phyloP scores from a whole-genome alignment of 441 rosid genomes.

The Euphorbia celastroides region DNA sequence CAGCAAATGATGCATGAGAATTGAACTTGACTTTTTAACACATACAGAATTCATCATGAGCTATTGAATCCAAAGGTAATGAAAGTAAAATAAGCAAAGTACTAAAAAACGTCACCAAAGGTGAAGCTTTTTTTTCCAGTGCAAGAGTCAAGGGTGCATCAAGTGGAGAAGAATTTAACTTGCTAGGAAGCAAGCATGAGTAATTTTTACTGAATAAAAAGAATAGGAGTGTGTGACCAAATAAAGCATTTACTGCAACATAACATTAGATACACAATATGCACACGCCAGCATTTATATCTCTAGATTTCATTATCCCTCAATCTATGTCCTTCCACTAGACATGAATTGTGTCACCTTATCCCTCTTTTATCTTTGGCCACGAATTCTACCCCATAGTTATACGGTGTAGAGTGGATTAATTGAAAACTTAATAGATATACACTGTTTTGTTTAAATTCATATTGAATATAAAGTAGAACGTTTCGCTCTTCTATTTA shows the following conservation, averaged over 20 bases:
- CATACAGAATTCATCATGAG: not conserved
- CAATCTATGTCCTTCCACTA: slow-evolving; percentile 52
- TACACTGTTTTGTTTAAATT: too few relatives aligned
- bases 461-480: too few relatives aligned
- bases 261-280: slow-evolving; percentile 17
- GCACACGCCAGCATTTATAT: slow-evolving; percentile 70
- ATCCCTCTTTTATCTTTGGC: too few relatives aligned
- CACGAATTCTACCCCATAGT: too few relatives aligned
- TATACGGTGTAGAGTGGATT: too few relatives aligned
- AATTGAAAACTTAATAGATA: too few relatives aligned
- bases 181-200: slow-evolving; percentile 20
- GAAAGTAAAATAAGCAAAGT: not conserved
- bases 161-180: slow-evolving; percentile 27
- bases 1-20: not conserved
- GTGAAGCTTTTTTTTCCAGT: slow-evolving; percentile 8
- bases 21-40: not conserved
- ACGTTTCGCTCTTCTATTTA: too few relatives aligned
- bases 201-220: slow-evolving; percentile 10
- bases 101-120: slow-evolving; percentile 15
- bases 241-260: slow-evolving; percentile 43
- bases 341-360: too few relatives aligned
- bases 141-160: slow-evolving; percentile 38
- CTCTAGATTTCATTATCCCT: slow-evolving; percentile 48
- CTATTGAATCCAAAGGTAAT: not conserved
- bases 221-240: slow-evolving; percentile 37